Evolutionary conservation across 2,329 filamentous ascomycete species (phyloP), one percentile per base, ranked within the genome.

Genomic region (Trichoderma sp.): DNA sequence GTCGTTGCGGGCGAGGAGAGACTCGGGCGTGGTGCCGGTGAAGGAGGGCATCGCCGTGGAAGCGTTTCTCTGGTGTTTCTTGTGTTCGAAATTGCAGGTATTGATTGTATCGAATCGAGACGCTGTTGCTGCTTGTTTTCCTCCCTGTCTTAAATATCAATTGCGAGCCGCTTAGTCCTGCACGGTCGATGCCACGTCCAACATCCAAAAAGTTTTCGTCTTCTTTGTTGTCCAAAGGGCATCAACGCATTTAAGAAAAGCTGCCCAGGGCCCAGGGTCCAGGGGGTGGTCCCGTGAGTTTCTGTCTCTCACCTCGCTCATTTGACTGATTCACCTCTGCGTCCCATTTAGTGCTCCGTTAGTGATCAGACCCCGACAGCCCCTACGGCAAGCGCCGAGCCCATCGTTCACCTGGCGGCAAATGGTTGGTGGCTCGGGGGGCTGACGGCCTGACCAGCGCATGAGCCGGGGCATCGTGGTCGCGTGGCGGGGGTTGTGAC

Each of bases 1-100:
- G 83, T 97, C 94, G 75, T 89, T 89, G 69, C 94, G 91, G 68
- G 86, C 86, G 69, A 97, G 83, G 32, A 91, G 82, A 24, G 91
- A 90, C 82, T 97, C 94, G 72, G 95, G 94, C 0, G 93, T 97
- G 76, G 81, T 82, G 71, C 79, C 75, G 69, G 82, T 77, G 71
- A 59, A 66, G 71, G 54, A 46, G 68, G 80, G 79, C 81, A 82
- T 82, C 43, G 64, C 52, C 16, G 18, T 10, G 39, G 5, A 11
- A 28, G 39, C 26, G 32, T 21, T 59, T 59, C 8, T 34, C 26
- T 37, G 16, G 11, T 34, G 39, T 39, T 18, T 55, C 10, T 5
- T n/a, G 13, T 28, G 7, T 43, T 43, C 39, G 39, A 43, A 43
- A 34, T 34, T 13, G 11, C 14, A 34, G 32, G 32, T 34, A 13